Evolutionary conservation across 352 stramenopile genomes (phyloP).

Genomic region (Phytophthora aleatoria): DNA sequence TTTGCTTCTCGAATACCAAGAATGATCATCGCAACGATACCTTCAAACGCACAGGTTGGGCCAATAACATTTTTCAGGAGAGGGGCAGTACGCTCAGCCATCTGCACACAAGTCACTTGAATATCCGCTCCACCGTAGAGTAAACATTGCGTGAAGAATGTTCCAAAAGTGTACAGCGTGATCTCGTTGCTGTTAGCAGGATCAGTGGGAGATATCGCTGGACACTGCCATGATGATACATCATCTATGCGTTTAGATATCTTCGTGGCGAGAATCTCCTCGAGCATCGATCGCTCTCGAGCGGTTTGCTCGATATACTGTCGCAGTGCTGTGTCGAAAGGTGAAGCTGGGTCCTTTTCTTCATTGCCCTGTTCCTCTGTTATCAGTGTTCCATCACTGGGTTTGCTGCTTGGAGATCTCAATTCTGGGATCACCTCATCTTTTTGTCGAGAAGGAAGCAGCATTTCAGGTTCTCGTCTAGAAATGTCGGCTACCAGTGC

Average conservation of each 20-base stretch:
- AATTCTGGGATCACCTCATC: neutral
- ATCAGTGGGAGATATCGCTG: conserved; percentile 29
- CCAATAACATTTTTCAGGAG: conserved; percentile 26
- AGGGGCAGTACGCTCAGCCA: conserved; percentile 41
- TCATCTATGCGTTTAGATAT: conserved; percentile 1
- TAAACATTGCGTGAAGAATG: conserved; percentile 55
- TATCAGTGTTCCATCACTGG: neutral
- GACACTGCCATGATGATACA: conserved; percentile 21
- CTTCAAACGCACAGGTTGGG: conserved; percentile 43
- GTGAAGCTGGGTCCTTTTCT: conserved; percentile 8
- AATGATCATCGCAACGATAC: conserved; percentile 41
- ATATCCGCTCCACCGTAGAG: conserved; percentile 28
- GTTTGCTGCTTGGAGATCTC: neutral
- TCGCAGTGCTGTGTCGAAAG: conserved; percentile 24
- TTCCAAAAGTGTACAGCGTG: conserved; percentile 54
- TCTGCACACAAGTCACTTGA: conserved; percentile 29
- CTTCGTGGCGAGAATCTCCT: conserved; percentile 18
- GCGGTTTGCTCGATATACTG: conserved; percentile 29
- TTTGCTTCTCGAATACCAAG: conserved; percentile 35
- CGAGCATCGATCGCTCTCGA: conserved; percentile 24
- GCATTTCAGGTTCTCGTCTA: neutral
- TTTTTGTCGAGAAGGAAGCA: neutral
- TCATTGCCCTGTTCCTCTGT: neutral
- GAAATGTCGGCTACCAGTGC: conserved; percentile 19
- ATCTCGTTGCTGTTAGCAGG: conserved; percentile 32